Evolutionary conservation across 352 stramenopile species (phyloP).

Genomic region (Peronospora belbahrii): DNA sequence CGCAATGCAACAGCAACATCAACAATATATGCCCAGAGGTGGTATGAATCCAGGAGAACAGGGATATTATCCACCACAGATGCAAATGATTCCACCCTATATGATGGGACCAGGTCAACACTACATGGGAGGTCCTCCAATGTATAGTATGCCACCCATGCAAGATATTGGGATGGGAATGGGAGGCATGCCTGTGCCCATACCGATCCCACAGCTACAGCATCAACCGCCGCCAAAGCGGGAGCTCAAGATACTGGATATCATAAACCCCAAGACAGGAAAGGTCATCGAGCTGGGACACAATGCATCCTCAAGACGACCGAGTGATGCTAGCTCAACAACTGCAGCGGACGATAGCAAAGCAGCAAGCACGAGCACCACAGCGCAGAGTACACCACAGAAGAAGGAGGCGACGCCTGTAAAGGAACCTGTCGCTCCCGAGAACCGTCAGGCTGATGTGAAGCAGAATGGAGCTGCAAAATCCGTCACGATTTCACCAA

Average conservation of each 20-base stretch:
- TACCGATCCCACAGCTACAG: constrained; percentile 28
- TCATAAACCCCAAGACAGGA: constrained; percentile 50
- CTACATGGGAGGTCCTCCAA: constrained; percentile 31
- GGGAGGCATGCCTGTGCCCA: constrained; percentile 28
- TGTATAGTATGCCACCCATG: constrained; percentile 38
- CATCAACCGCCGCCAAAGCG: constrained; percentile 37
- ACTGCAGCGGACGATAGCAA: constrained; percentile 13
- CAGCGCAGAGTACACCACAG: constrained; percentile 27
- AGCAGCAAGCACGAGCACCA: constrained; percentile 14
- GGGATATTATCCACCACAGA: constrained; percentile 39
- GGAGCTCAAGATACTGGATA: constrained; percentile 37
- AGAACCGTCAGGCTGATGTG: constrained; percentile 4
- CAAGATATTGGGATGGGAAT: constrained; percentile 42
- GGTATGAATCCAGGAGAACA: constrained; percentile 32
- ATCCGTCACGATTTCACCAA: constrained; percentile 13
- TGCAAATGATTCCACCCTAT: constrained; percentile 38
- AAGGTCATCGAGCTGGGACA: constrained; percentile 30
- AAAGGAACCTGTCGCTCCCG: constrained; percentile 1
- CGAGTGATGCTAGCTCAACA: constrained; percentile 13
- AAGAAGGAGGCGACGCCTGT: constrained; percentile 20
- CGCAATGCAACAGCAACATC: constrained; percentile 30
- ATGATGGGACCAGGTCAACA: constrained; percentile 38
- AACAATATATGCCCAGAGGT: constrained; percentile 33
- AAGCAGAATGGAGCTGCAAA: constrained; percentile 22
- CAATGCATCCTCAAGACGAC: constrained; percentile 7